Percentiles rank a stretch among this genome's conserved stretches.
Conservation (phyloP, 352 stramenopile species). For the Pythium vanterpoolii region DNA sequence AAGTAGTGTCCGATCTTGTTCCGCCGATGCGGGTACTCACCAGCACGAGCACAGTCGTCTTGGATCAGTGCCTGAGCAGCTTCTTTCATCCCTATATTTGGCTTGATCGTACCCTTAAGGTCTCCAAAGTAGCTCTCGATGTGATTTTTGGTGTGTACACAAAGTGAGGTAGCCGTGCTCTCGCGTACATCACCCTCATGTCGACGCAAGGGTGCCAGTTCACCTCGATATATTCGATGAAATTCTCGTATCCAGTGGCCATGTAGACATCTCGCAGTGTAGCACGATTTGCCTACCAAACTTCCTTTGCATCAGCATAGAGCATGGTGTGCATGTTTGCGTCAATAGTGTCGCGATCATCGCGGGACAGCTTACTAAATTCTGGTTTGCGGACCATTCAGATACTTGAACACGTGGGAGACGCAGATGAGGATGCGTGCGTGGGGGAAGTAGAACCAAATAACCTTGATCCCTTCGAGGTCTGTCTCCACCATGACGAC, state of each 20-base stretch:
- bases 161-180: neutral
- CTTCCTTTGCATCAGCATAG: neutral
- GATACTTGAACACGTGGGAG: neutral
- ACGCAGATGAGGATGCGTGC: neutral
- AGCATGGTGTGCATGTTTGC: neutral
- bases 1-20: neutral
- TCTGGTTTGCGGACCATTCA: neutral
- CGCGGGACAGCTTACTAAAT: neutral
- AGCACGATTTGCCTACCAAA: neutral
- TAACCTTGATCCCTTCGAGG: neutral
- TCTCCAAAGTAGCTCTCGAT: slow-evolving; percentile 1
- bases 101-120: neutral
- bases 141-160: neutral
- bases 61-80: neutral
- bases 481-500: neutral
- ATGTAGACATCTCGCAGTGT: neutral
- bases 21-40: neutral
- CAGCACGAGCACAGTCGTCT: neutral
- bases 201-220: neutral
- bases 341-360: neutral
- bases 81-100: neutral
- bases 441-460: neutral
- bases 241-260: neutral
- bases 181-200: neutral
- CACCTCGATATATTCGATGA: neutral